A percentile compares a stretch with the other conserved stretches of the same genome.
These are phyloP conservation scores for Cladosporium sp. DNA, from an alignment of 2,329 filamentous ascomycete genomes.

Conservation along the genomic window DNA sequence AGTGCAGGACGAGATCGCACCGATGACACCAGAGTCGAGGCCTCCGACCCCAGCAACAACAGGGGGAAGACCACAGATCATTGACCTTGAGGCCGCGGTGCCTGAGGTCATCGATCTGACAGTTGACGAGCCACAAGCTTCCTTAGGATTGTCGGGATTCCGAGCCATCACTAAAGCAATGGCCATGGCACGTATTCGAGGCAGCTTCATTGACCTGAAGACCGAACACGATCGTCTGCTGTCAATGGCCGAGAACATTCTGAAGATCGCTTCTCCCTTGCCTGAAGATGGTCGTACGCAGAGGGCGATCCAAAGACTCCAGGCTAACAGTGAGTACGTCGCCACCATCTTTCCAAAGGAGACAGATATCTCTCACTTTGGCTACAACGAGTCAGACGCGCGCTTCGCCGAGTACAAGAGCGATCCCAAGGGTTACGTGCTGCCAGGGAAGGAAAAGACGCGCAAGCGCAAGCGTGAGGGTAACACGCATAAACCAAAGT, in stretches of 20 bases:
- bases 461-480: background rate
- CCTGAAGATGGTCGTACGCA: background rate
- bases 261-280: background rate
- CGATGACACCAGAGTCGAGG: background rate
- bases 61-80: background rate
- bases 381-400: constrained; percentile 1
- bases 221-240: background rate
- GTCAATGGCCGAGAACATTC: background rate
- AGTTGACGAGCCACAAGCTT: background rate
- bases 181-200: background rate
- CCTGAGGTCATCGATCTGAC: background rate
- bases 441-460: background rate
- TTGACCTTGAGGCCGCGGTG: background rate
- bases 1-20: background rate
- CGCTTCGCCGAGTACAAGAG: background rate
- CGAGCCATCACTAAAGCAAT: background rate
- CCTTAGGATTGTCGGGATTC: background rate
- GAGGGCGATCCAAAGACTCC: background rate
- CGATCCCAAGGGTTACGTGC: background rate
- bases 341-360: background rate
- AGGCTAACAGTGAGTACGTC: background rate
- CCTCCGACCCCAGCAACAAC: background rate
- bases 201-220: background rate
- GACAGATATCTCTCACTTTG: background rate
- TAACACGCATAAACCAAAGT: background rate